A percentile compares a stretch with the other conserved stretches of the same genome.
Conservation (phyloP, 1,284 basidiomycete genomes). For the Bondarzewia mesenterica region DNA sequence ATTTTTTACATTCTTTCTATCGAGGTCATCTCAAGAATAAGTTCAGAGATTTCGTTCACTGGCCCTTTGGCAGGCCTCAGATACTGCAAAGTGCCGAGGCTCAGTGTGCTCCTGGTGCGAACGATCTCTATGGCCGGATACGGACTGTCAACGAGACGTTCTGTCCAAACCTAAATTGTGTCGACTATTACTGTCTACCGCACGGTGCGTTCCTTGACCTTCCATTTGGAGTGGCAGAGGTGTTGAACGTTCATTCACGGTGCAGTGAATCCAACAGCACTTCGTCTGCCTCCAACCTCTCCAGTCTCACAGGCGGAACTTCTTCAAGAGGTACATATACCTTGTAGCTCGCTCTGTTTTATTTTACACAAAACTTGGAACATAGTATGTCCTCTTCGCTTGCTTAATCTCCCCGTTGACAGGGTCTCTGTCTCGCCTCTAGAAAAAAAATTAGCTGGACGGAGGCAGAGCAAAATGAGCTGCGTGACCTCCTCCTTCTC, state of each 20-base stretch:
- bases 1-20: not conserved
- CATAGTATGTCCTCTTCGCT: not conserved
- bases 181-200: slow-evolving; percentile 2
- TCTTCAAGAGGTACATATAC: not conserved
- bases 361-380: not conserved
- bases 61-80: too few relatives aligned
- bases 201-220: slow-evolving; percentile 3
- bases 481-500: slow-evolving; percentile 24
- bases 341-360: not conserved
- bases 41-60: not conserved
- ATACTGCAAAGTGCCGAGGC: not conserved
- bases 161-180: slow-evolving; percentile 8
- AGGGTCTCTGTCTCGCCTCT: too few relatives aligned
- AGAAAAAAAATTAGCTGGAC: not conserved
- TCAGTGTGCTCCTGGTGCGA: not conserved
- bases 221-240: not conserved
- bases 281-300: not conserved
- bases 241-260: not conserved
- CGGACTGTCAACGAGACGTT: not conserved
- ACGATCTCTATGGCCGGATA: not conserved
- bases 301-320: not conserved
- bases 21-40: not conserved
- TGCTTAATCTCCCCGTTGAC: not conserved
- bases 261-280: not conserved
- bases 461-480: slow-evolving; percentile 4